Base-by-base conservation (phyloP, 208 protist species). In the Trypanosoma congolense region DNA sequence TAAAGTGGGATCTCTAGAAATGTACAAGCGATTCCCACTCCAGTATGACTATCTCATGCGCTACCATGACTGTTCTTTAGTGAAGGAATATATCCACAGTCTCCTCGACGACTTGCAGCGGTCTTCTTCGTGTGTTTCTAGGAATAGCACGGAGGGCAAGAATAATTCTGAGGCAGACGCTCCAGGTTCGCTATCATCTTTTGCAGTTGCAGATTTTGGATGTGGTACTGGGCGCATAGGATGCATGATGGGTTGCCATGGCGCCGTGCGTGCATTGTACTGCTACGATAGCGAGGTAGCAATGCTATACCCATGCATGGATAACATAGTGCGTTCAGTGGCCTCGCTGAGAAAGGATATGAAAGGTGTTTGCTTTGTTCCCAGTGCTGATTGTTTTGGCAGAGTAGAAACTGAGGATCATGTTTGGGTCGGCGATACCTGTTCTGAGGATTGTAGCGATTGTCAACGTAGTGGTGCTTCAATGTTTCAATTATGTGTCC, bases 1-100 rank as follows among this genome's bases (percentile, higher is more conserved):
- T 62, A 87, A 86, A 49, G 86, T 93, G 4, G 86, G 86, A n/a
- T 82, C 80, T 8, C 45, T 79, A 30, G 86, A 93, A 54, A 88
- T 93, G 70, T 93, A 93, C 68, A 41, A 68, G 2, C 79, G 81
- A 3, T 90, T 90, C 50, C 77, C 86, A 0, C 45, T 76, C 33
- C 80, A 77, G 10, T 93, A 93, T 56, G 86, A 93, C 28, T 29
- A 75, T 22, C 65, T 93, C 48, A 93, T 93, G 86, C 35, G 56
- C 9, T 59, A 66, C 36, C 86, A 93, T 64, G 64, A 90, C 58
- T 93, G 85, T 51, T 50, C 26, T 22, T 69, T 65, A 6, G 30
- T 92, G 28, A 44, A 72, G 30, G 16, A 42, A 21, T 68, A 62
- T 35, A 66, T 85, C n/a, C 28, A 77, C 18, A 60, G 70, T 16